Base-by-base conservation (phyloP, 768 basidiomycete species). In the Lactarius trivialis region DNA sequence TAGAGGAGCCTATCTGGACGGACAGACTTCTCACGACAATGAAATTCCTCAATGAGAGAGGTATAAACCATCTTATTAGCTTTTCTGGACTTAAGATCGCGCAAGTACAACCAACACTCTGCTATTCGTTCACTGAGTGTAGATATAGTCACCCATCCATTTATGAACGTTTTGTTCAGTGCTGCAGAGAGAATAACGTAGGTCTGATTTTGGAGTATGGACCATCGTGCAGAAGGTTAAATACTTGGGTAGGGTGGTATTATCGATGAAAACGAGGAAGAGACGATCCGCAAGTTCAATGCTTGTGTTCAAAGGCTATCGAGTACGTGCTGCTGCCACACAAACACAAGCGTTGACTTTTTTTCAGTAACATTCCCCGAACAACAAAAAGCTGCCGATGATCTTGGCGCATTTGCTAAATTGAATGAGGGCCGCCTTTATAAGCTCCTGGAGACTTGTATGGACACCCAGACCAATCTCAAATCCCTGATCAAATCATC, bases 341-440 rank as follows among this genome's bases (percentile, higher is more conserved):
- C 39, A 34, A 21, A 0, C 26, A 53, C 57, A 4, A 7, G 5
- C 36, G 48, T 49, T 56, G 24, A 48, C 50, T 41, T 15, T 43
- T 6, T 56, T 9, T 36, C 64, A 89, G 83, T 71, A 1, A 72
- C 74, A 36, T 88, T 84, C 65, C 77, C 82, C 6, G 94, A 98
- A 55, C 79, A 85, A 2, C 78, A 81, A 43, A 91, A 91, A 69
- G 89, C 85, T 0, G 73, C 76, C 2, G 91, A 91, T 63, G 96
- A 98, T 70, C 73, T 99, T 21, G 76, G 82, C 15, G 72, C 81
- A 0, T 99, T 98, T 67, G 94, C 95, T 0, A 89, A 88, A 62
- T 74, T 87, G 48, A 98, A 98, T 71, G 93, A 96, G 70, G 79
- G 80, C 26, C 81, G 93, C 41, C 76, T 95, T 8, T 98, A 93